Base-by-base conservation (phyloP, 768 basidiomycete genomes). In the Polyporus arcularius region DNA sequence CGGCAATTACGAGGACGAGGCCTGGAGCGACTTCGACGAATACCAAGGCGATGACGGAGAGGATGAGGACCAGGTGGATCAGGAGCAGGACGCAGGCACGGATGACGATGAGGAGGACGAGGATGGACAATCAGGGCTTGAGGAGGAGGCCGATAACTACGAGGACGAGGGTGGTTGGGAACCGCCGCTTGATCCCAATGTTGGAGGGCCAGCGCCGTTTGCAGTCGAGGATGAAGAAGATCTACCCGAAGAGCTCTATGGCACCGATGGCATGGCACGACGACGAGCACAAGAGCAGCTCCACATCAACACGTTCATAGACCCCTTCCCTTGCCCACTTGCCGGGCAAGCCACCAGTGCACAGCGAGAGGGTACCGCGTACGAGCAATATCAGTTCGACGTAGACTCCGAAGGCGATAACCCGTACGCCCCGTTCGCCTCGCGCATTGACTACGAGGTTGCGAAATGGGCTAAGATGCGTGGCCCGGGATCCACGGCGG, bases 401-500 rank as follows among this genome's bases (percentile, higher is more conserved):
- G n/a, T n/a, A n/a, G 21, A 12, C 1, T 11, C 14, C 14, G 15
- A 28, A 9, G 26, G 12, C 14, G 38, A 46, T 12, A 65, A 61
- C 26, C 46, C 47, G 3, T 67, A 61, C 35, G 71, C 74, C 9
- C 79, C 74, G 0, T 80, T 80, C 63, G 14, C 26, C 0, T 75
- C 75, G 0, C 45, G 72, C 41, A 26, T 77, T 0, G 77, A 79
- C 39, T 81, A 76, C 76, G 75, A 77, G 63, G 41, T 80, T 12
- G 78, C 74, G 1, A 53, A 61, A n/a, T 79, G 80, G 78, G 77
- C 75, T 0, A 80, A 79, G 55, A 59, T 76, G 0, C 66, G 69
- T 0, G 76, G 76, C 0, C 60, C 72, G 0, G 68, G 75, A 4
- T 76, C 78, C 0, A 77, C 75, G 0, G 76, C 78, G 0, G 67